A percentile compares a stretch with the other conserved stretches of the same genome.
These are phyloP conservation scores for Phytopythium boreale DNA, from an alignment of 352 stramenopile genomes.

Conservation along the genomic window DNA sequence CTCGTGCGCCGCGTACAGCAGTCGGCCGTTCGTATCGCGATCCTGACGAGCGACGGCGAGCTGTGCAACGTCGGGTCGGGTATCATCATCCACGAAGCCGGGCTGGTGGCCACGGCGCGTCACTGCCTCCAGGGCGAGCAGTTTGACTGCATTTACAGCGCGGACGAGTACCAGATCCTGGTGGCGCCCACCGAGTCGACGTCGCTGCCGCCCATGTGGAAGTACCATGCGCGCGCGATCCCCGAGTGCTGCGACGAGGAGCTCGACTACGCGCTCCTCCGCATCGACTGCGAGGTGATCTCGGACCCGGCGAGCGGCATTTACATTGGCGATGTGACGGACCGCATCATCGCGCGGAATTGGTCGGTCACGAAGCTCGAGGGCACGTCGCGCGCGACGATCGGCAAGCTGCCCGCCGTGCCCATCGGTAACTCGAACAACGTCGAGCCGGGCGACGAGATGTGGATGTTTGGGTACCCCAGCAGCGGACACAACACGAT, in stretches of 20 bases:
- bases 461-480: constrained; percentile 91
- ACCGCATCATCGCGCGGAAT: constrained; percentile 82
- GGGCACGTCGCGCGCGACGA: constrained; percentile 63
- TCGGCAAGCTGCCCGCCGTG: constrained; percentile 73
- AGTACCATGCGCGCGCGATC: constrained; percentile 79
- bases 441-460: constrained; percentile 83
- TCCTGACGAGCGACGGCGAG: constrained; percentile 81
- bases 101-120: constrained; percentile 72
- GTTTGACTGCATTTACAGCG: constrained; percentile 85
- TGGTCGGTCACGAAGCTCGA: constrained; percentile 82
- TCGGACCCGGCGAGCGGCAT: constrained; percentile 83
- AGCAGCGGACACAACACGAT: constrained; percentile 89
- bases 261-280: constrained; percentile 77
- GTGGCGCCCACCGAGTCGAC: constrained; percentile 82
- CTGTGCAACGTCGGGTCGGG: constrained; percentile 84
- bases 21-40: constrained; percentile 81
- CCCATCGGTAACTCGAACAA: constrained; percentile 88
- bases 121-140: constrained; percentile 83
- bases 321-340: constrained; percentile 86
- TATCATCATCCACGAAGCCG: constrained; percentile 83
- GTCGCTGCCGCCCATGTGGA: constrained; percentile 74
- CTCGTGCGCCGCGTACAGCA: constrained; percentile 84
- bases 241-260: constrained; percentile 84
- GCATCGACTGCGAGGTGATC: constrained; percentile 82
- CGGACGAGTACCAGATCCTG: constrained; percentile 84